phyloP scores from a whole-genome alignment of 2,329 filamentous ascomycete species.

The Cadophora gregata region DNA sequence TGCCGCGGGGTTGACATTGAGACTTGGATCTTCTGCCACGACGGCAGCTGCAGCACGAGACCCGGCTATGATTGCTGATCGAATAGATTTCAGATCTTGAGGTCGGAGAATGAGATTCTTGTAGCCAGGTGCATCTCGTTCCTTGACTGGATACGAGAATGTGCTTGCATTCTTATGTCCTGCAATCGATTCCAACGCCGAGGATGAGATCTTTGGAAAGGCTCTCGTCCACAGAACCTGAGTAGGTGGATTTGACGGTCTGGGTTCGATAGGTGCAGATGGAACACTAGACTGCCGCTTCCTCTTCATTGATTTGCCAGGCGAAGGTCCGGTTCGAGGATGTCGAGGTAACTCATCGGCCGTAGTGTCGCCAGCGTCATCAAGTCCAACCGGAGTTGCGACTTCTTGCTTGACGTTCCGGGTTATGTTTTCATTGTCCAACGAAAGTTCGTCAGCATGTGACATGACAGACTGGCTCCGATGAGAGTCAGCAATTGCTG shows the following conservation, averaged over 20 bases:
- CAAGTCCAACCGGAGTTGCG: conserved; percentile 58
- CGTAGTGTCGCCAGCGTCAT: conserved; percentile 62
- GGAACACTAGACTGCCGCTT: conserved; percentile 54
- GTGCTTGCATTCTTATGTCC: conserved; percentile 81
- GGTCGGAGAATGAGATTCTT: conserved; percentile 75
- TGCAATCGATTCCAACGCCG: conserved; percentile 77
- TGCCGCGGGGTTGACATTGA: conserved; percentile 47
- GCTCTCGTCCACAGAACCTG: conserved; percentile 79
- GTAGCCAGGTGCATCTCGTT: conserved; percentile 78
- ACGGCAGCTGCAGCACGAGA: conserved; percentile 68
- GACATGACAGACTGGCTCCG: conserved; percentile 55
- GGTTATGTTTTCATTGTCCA: conserved; percentile 51
- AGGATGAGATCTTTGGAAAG: conserved; percentile 74
- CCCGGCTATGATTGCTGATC: conserved; percentile 76
- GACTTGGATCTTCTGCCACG: conserved; percentile 65
- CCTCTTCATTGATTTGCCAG: conserved; percentile 55
- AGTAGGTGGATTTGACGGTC: conserved; percentile 61
- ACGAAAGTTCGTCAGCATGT: conserved; percentile 55
- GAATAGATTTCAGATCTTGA: conserved; percentile 79
- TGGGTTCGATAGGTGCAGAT: conserved; percentile 39
- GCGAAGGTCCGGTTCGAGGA: conserved; percentile 40
- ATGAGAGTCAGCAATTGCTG: conserved; percentile 44
- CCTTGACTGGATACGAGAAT: conserved; percentile 77
- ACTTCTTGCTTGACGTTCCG: conserved; percentile 62
- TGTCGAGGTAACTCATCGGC: conserved; percentile 53